Conservation (phyloP, 1,284 basidiomycete genomes). For the Volvariella surrecta region DNA sequence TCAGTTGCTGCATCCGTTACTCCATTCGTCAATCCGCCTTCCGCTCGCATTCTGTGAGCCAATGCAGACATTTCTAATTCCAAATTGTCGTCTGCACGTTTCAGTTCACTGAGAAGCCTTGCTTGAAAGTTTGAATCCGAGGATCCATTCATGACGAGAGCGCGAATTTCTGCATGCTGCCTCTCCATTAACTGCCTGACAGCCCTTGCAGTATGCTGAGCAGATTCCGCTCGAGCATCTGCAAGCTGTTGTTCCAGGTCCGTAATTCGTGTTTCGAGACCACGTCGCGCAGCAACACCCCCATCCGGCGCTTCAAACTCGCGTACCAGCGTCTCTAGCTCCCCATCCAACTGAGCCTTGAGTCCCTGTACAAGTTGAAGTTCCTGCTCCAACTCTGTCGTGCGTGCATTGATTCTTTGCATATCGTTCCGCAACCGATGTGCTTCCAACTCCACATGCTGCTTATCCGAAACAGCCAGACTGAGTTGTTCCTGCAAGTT, state of each 20-base stretch:
- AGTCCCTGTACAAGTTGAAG: constrained; percentile 45
- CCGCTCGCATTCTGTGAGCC: not conserved
- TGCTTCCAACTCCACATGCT: constrained; percentile 53
- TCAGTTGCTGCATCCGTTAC: constrained; percentile 21
- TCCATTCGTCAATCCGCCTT: constrained; percentile 20
- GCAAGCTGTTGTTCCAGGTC: constrained; percentile 59
- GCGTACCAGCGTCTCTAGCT: constrained; percentile 60
- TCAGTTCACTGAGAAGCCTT: constrained; percentile 61
- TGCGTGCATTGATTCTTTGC: constrained; percentile 40
- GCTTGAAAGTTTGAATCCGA: constrained; percentile 57
- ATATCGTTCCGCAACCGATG: constrained; percentile 55
- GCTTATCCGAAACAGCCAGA: constrained; percentile 52
- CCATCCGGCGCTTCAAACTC: constrained; percentile 30
- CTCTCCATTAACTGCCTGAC: constrained; percentile 59
- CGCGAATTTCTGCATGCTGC: constrained; percentile 64
- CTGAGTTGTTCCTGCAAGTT: constrained; percentile 50
- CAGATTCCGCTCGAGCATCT: constrained; percentile 28
- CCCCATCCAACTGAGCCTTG: constrained; percentile 60
- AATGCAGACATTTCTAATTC: constrained; percentile 43
- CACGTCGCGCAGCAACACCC: constrained; percentile 47
- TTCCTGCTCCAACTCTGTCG: constrained; percentile 45
- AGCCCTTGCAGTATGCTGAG: constrained; percentile 39
- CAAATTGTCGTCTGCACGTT: constrained; percentile 55
- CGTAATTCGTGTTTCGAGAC: constrained; percentile 59
- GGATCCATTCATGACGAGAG: constrained; percentile 50